Base-by-base conservation (phyloP, 2,329 filamentous ascomycete species). In the Endothia cerciana region DNA sequence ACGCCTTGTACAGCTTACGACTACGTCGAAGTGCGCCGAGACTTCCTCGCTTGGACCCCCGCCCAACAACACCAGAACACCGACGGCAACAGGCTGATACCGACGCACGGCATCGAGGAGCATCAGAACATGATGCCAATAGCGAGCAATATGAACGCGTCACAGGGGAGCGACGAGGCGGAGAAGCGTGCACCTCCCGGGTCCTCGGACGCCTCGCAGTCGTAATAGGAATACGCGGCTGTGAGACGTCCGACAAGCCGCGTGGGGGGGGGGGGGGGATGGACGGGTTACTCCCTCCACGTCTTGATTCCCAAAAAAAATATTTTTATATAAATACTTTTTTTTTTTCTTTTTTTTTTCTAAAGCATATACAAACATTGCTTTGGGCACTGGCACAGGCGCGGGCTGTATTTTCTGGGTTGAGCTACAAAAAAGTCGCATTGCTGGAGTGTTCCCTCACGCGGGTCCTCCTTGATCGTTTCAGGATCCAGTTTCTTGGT, bases 1-100 rank as follows among this genome's bases (percentile, higher is more conserved):
- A 15, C 8, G n/a, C n/a, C 28, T 38, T 7, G 38, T 22, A 28
- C 49, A 68, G 66, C 91, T 15, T 94, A 94, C 82, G 92, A 95
- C 77, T 95, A 94, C 77, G 92, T 95, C 70, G 92, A 95, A 84
- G 73, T 94, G 66, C 90, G 92, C 74, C 88, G 92, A 73, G 92
- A 95, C 79, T 95, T 94, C 83, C 87, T 95, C 47, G 92, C 92
- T 66, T 95, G 92, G 92, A 94, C 91, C 38, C 92, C 92, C 0
- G 88, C 90, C 41, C 89, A 89, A 74, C 83, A 81, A 68, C 87
- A 91, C 71, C 89, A 87, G 33, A 82, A 84, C 60, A 77, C 83
- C 65, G 80, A 85, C 69, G 86, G 88, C 68, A 82, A 85, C 73
- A 79, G 83, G 40, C 77, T 84, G 64, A 80, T 90, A 62, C 89